Base-by-base conservation (phyloP, 2,329 filamentous ascomycete species). In the Diaporthe helianthi region DNA sequence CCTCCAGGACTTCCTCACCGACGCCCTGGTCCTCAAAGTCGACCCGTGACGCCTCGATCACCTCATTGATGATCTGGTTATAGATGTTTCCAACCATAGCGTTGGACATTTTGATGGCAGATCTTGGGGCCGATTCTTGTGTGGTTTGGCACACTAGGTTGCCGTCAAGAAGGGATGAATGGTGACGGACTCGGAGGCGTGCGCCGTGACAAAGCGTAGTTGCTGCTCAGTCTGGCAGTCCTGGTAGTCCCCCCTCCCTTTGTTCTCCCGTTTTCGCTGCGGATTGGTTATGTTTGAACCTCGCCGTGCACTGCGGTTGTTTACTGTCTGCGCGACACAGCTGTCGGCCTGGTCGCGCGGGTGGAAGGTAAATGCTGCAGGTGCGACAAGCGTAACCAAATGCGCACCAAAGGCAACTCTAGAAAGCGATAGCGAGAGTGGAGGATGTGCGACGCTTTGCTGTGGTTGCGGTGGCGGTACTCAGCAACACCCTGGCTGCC, bases 1-100 rank as follows among this genome's bases (percentile, higher is more conserved):
- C 93, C 74, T 95, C 89, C 76, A 99, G 84, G 64, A 95, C 95
- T 75, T 88, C 85, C 79, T 95, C 92, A 76, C 97, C 93, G 73
- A 98, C 92, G 76, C 96, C 96, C 75, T 92, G 93, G 83, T 99
- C 96, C 80, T 99, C 96, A 79, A 99, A 98, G 82, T 98, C 96
- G 77, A 95, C 92, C 77, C 93, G 89, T 77, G 95, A 98, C 74
- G 92, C 92, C 75, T 95, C 91, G 81, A 98, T 93, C 79, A 99
- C 94, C 83, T 96, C 93, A 72, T 91, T 85, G 78, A 92, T 92
- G 80, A 92, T 90, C 76, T 86, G 83, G 80, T 90, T 85, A 81
- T 98, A 99, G 77, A 98, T 91, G 74, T 84, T 83, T 76, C 96
- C 96, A 84, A 89, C 87, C 19, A 82, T 81, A 55, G 79, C 76